Percentiles rank a stretch among this genome's conserved stretches.
Evolutionary conservation across 306 rosid species (phyloP).

Genomic region (Calophaca sinica): DNA sequence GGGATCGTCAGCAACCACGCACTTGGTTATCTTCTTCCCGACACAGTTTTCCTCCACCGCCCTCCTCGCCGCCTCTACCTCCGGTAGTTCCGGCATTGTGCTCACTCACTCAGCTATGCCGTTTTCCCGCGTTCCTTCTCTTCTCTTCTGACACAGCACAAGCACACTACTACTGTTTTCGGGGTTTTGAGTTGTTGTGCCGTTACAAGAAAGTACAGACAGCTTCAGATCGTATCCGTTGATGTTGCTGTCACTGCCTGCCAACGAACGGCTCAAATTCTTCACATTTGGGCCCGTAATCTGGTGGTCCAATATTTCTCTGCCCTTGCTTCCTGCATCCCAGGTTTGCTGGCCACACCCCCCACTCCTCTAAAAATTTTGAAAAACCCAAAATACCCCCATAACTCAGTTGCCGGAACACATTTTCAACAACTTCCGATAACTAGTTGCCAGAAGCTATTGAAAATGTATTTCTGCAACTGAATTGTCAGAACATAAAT

Average conservation of each 20-base stretch:
- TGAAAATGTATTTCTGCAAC: too few species aligned
- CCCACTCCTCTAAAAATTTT: too few species aligned
- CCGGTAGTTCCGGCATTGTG: conserved; percentile 94
- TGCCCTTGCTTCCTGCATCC: too few species aligned
- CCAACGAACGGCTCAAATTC: conserved; percentile 39
- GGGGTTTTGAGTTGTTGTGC: background rate
- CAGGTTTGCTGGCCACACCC: too few species aligned
- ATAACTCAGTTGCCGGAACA: too few species aligned
- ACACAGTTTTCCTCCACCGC: conserved; percentile 80
- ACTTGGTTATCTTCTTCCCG: conserved; percentile 74
- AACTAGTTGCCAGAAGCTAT: too few species aligned
- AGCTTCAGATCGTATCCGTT: conserved; percentile 31
- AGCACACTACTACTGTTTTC: background rate
- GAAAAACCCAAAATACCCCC: too few species aligned
- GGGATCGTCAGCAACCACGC: conserved; percentile 74
- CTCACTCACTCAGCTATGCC: background rate
- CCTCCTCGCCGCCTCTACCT: conserved; percentile 96
- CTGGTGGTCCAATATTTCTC: background rate
- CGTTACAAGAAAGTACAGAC: background rate
- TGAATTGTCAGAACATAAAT: too few species aligned
- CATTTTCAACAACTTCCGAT: too few species aligned
- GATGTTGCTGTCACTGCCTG: background rate
- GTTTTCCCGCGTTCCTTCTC: conserved; percentile 51
- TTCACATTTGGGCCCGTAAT: background rate
- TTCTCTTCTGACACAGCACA: background rate